Base-by-base conservation (phyloP, 2,329 filamentous ascomycete genomes). In the Pestalotiopsis sp. region DNA sequence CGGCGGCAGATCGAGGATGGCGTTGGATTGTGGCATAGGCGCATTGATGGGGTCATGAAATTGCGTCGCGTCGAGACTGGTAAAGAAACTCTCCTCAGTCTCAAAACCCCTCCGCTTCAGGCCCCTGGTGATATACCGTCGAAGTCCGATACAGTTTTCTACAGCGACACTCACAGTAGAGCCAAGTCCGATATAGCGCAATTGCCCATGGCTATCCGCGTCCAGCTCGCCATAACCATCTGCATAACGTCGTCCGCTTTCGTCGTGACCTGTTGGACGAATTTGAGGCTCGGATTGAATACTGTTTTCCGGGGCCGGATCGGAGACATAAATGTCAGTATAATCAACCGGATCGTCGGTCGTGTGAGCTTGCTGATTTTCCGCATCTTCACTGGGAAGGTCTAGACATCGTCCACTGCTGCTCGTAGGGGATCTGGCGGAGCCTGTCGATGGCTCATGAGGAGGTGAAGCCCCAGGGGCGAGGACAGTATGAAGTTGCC, bases 191-290 rank as follows among this genome's bases (percentile, higher is more conserved):
- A 52, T 39, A 36, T 64, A 64, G 12, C 62, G 62, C 27, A 63
- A 38, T n/a, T 64, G 39, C 5, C 62, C 39, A 14, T 49, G 39
- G 12, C 20, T 64, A 11, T 45, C 38, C n/a, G 36, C n/a, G 25
- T 64, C 20, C n/a, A 64, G 38, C 62, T 64, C 62, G 17, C 62
- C 62, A 45, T 39, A 63, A 13, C 60, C 36, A 63, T 63, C 60
- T 6, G 60, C 60, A 36, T 63, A 63, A 36, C 60, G 31, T 12
- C 60, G 60, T 17, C 60, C 60, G 13, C 38, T 63, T 5, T 31
- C 60, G 23, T 45, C 38, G 36, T 63, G 27, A 3, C 60, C 45
- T 23, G 7, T 52, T 9, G 3, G 45, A 23, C 17, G 11, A 20
- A 5, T n/a, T 59, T 5, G 57, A 59, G 12, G 13, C 20, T 59